These are phyloP conservation scores for Triticum aestivum DNA, from an alignment of 176 grass and related monocot species.

Conservation along the genomic window DNA sequence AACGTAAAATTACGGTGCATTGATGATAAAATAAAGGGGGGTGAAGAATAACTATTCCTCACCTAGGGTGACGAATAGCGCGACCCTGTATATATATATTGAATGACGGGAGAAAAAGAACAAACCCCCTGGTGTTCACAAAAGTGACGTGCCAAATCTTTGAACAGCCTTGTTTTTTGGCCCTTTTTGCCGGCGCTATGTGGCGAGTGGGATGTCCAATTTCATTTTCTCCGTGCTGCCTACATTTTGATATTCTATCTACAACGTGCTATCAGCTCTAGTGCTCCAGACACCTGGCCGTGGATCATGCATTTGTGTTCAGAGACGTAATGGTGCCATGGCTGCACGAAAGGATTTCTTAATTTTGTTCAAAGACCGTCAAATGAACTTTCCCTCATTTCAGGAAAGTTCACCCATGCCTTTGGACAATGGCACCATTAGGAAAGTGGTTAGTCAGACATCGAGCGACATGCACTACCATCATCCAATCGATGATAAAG, in stretches of 20 bases:
- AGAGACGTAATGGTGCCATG: background rate
- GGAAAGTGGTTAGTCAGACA: background rate
- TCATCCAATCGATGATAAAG: too few relatives aligned
- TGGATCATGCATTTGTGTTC: background rate
- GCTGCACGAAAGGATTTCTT: background rate
- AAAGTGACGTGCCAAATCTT: background rate
- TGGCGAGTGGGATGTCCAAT: conserved; percentile 31
- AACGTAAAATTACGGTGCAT: too few relatives aligned
- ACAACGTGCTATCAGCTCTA: background rate
- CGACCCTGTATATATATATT: too few relatives aligned
- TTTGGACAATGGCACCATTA: background rate
- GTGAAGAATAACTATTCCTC: too few relatives aligned
- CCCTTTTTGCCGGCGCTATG: background rate
- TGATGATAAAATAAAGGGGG: too few relatives aligned
- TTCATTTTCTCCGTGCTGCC: background rate
- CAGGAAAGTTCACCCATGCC: conserved; percentile 6
- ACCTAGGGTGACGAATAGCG: too few relatives aligned
- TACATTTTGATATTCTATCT: background rate
- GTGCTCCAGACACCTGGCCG: background rate
- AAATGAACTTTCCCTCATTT: conserved; percentile 4
- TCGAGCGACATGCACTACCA: background rate
- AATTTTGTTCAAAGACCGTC: too few relatives aligned
- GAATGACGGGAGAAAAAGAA: background rate
- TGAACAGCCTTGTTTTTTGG: background rate
- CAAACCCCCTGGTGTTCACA: background rate